A percentile compares a stretch with the other conserved stretches of the same genome.
Conservation (phyloP, 2,329 filamentous ascomycete species). For the Colletotrichum brevisporum region DNA sequence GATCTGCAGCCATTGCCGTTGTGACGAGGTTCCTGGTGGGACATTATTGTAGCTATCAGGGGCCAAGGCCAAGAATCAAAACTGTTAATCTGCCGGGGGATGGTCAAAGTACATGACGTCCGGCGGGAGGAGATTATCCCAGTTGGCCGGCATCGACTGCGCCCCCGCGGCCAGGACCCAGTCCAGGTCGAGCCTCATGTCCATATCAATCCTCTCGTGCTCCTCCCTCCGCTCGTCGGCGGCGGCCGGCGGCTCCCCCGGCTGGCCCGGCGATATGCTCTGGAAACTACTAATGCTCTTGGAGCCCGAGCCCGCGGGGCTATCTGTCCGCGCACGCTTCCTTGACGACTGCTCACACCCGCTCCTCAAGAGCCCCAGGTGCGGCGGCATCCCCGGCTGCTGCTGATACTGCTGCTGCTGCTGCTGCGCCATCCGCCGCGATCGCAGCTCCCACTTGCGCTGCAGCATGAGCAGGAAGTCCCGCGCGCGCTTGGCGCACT, state of each 20-base stretch:
- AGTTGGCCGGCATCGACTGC: slow-evolving; percentile 17
- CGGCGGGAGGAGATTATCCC: slow-evolving; percentile 12
- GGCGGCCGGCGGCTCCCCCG: not conserved
- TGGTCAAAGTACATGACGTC: slow-evolving; percentile 17
- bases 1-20: too few species aligned
- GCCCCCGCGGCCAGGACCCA: slow-evolving; percentile 26
- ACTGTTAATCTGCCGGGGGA: not conserved
- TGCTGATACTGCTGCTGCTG: not conserved
- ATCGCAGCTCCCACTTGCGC: slow-evolving; percentile 31
- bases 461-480: slow-evolving; percentile 45
- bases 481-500: slow-evolving; percentile 44
- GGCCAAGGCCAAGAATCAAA: too few species aligned
- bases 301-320: not conserved
- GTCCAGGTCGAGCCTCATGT: slow-evolving; percentile 33
- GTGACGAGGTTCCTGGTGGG: too few species aligned
- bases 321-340: slow-evolving; percentile 12
- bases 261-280: slow-evolving; percentile 11
- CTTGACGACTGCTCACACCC: slow-evolving; percentile 1
- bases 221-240: not conserved
- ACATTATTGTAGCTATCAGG: too few species aligned
- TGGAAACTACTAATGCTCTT: slow-evolving; percentile 8
- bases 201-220: slow-evolving; percentile 15
- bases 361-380: not conserved
- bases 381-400: not conserved
- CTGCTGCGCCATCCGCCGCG: slow-evolving; percentile 1